phyloP scores from a whole-genome alignment of 371 early-diverging fungal genomes.

The Dentiscutata heterogama region DNA sequence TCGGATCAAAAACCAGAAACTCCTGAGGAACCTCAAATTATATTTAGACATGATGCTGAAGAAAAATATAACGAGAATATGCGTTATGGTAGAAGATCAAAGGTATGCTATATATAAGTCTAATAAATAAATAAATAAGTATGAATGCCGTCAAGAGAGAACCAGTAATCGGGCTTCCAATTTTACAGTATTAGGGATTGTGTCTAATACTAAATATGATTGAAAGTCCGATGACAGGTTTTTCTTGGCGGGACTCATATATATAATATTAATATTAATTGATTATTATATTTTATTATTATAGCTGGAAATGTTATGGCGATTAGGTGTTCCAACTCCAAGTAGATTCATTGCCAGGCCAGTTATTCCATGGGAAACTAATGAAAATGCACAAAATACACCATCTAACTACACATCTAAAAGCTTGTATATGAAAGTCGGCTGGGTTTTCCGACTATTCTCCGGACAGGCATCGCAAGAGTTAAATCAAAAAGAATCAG shows the following conservation, averaged over 20 bases:
- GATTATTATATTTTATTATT: slow-evolving; percentile 14
- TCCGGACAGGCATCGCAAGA: slow-evolving; percentile 76
- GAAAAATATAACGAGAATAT: slow-evolving; percentile 73
- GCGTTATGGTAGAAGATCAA: slow-evolving; percentile 79
- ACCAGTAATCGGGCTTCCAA: no score
- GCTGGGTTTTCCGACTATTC: slow-evolving; percentile 76
- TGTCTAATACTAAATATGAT: no score
- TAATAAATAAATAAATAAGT: not conserved
- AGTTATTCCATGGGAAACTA: slow-evolving; percentile 72
- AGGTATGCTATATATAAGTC: slow-evolving; percentile 55
- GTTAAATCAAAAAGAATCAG: slow-evolving; percentile 71
- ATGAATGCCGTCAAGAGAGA: no score
- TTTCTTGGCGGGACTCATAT: no score
- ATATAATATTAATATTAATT: no score
- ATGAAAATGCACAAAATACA: no score
- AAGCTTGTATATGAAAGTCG: slow-evolving; percentile 71
- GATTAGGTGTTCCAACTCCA: slow-evolving; percentile 69
- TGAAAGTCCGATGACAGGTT: no score
- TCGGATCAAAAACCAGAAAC: slow-evolving; percentile 69
- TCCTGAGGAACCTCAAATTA: slow-evolving; percentile 77
- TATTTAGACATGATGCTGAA: slow-evolving; percentile 69
- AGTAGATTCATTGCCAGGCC: slow-evolving; percentile 63
- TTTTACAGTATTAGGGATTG: no score
- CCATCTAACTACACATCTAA: slow-evolving; percentile 63
- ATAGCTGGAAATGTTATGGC: slow-evolving; percentile 72